A percentile compares a stretch with the other conserved stretches of the same genome.
Evolutionary conservation across 352 stramenopile genomes (phyloP).

Genomic region (Thalassiosira hispida): DNA sequence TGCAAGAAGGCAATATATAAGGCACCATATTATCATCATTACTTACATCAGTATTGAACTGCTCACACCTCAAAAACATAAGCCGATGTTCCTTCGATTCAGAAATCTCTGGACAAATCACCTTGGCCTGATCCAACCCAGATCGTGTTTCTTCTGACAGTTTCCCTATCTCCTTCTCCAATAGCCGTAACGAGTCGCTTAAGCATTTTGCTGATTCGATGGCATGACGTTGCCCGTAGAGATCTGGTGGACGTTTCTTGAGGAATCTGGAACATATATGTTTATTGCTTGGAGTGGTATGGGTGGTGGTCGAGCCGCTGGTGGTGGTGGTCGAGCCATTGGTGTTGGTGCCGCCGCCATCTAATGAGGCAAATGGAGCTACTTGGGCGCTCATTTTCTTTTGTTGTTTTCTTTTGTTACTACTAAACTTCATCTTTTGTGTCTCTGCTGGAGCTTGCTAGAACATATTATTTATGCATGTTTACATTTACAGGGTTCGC

Average conservation of each 20-base stretch:
- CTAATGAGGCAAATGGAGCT: background rate
- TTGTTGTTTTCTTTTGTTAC: background rate
- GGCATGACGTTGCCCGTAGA: slow-evolving; percentile 40
- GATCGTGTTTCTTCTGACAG: slow-evolving; percentile 30
- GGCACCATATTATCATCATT: background rate
- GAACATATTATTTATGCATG: no score
- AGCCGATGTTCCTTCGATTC: slow-evolving; percentile 33
- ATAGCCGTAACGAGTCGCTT: slow-evolving; percentile 22
- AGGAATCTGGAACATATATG: slow-evolving; percentile 37
- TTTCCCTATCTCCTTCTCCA: slow-evolving; percentile 42
- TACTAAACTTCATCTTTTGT: background rate
- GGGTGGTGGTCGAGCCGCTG: background rate
- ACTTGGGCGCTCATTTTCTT: slow-evolving; percentile 15
- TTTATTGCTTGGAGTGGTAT: background rate
- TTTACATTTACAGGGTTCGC: no score
- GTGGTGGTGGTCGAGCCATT: background rate
- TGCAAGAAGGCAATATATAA: background rate
- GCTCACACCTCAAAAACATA: slow-evolving; percentile 63
- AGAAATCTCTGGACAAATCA: slow-evolving; percentile 46
- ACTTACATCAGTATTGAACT: slow-evolving; percentile 65
- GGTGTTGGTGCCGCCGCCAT: background rate
- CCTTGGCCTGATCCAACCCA: slow-evolving; percentile 18
- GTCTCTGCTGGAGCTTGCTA: no score
- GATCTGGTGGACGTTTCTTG: slow-evolving; percentile 32
- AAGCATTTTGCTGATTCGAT: slow-evolving; percentile 32